Percentiles rank a stretch among this genome's conserved stretches.
Evolutionary conservation across 2,329 filamentous ascomycete genomes (phyloP).

Genomic region (Cladosporium colombiae): DNA sequence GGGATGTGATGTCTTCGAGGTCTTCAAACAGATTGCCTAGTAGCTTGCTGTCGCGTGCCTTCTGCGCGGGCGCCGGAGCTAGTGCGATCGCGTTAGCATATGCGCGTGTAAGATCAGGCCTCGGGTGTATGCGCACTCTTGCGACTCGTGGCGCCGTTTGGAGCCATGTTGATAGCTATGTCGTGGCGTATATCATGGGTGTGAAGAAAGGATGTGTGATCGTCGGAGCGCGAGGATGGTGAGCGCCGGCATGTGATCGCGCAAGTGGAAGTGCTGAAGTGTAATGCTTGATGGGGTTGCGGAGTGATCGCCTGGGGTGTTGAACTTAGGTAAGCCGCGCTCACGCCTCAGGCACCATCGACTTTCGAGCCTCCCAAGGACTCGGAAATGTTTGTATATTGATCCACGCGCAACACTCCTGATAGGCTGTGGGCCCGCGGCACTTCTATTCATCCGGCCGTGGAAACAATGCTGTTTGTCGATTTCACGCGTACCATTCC

Average conservation of each 20-base stretch:
- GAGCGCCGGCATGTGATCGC: constrained; percentile 6
- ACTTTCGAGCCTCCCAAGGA: not conserved
- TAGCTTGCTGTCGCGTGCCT: constrained; percentile 24
- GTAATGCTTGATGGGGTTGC: not conserved
- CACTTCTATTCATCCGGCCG: not conserved
- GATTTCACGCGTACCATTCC: not conserved
- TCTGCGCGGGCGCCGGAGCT: constrained; percentile 29
- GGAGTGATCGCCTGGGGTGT: not conserved
- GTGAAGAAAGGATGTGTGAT: not conserved
- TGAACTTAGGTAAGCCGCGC: not conserved
- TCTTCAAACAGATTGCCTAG: constrained; percentile 36
- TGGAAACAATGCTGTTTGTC: not conserved
- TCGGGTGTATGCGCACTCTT: constrained; percentile 30
- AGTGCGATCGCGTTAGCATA: constrained; percentile 24
- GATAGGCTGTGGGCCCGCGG: not conserved
- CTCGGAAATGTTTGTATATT: not conserved
- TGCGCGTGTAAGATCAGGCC: constrained; percentile 12
- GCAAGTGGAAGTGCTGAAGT: constrained; percentile 1
- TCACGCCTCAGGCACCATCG: not conserved
- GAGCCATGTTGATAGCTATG: constrained; percentile 31
- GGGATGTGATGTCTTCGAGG: constrained; percentile 26
- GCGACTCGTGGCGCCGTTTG: constrained; percentile 34
- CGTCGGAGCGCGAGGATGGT: not conserved
- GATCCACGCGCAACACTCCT: not conserved
- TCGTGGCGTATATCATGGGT: not conserved